Percentiles rank a stretch among this genome's conserved stretches.
phyloP scores from a whole-genome alignment of 345 rosid genomes.

The Heritiera fomes region DNA sequence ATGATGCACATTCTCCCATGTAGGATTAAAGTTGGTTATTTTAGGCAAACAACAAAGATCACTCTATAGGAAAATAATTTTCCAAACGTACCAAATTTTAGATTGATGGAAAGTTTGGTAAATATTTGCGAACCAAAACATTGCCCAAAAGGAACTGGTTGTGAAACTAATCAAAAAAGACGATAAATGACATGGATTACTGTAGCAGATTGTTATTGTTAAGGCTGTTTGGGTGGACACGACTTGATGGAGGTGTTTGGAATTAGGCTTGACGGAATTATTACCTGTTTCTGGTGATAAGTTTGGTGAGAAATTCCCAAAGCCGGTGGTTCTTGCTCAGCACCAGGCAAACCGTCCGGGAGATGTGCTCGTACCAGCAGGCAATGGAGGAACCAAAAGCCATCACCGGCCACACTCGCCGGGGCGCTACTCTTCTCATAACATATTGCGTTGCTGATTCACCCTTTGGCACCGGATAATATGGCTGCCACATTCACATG shows the following conservation, averaged over 20 bases:
- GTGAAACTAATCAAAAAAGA: neutral
- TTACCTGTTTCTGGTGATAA: conserved; percentile 81
- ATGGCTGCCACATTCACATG: conserved; percentile 59
- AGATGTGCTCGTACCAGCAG: conserved; percentile 93
- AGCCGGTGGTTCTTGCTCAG: conserved; percentile 85
- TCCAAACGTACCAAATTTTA: neutral
- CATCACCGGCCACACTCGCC: conserved; percentile 86
- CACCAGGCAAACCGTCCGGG: conserved; percentile 75
- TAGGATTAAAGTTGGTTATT: neutral
- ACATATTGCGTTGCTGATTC: conserved; percentile 71
- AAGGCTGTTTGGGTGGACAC: conserved; percentile 9
- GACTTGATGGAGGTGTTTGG: neutral
- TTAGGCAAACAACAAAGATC: neutral
- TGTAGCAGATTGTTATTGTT: neutral
- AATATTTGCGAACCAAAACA: neutral
- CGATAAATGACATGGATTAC: neutral
- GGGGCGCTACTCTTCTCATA: conserved; percentile 77
- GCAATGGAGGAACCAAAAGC: conserved; percentile 82
- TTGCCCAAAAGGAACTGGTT: neutral
- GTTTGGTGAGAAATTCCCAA: conserved; percentile 78
- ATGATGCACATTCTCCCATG: neutral
- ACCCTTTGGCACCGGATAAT: conserved; percentile 76
- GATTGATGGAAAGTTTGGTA: neutral
- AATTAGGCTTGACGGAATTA: conserved; percentile 12
- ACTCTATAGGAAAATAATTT: neutral